A percentile compares a stretch with the other conserved stretches of the same genome.
These are phyloP conservation scores for Clavispora fructus DNA, from an alignment of 805 yeast genomes.

Conservation along the genomic window DNA sequence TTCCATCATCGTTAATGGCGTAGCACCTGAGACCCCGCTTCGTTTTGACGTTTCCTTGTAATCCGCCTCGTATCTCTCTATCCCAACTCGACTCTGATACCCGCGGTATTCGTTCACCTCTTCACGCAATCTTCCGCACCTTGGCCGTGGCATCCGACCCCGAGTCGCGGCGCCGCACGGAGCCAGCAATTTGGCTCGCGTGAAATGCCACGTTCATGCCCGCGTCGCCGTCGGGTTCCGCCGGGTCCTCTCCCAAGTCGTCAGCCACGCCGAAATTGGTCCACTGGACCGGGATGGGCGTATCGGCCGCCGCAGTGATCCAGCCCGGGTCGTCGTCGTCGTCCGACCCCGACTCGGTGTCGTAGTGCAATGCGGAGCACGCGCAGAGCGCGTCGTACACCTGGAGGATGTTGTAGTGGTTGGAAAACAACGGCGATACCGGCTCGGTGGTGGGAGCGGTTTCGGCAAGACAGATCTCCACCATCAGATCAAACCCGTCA, in stretches of 20 bases:
- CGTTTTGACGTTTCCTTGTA: too few species aligned
- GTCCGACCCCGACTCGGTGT: conserved; percentile 19
- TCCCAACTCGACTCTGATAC: too few species aligned
- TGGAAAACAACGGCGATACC: conserved; percentile 3
- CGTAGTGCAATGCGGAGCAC: conserved; percentile 36
- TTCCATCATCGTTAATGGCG: too few species aligned
- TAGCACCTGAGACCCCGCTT: too few species aligned
- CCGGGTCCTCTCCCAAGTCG: conserved; percentile 28
- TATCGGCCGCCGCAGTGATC: conserved; percentile 10
- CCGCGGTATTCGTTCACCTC: too few species aligned
- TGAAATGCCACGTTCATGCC: conserved; percentile 42
- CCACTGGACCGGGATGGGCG: conserved; percentile 23
- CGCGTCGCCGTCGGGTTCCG: conserved; percentile 23
- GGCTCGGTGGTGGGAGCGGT: background rate
- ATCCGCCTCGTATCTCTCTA: too few species aligned
- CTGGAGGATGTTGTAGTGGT: conserved; percentile 3
- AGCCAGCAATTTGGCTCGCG: conserved; percentile 31
- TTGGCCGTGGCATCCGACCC: background rate
- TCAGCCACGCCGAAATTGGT: conserved; percentile 33
- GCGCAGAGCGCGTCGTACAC: conserved; percentile 31
- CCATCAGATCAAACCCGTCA: conserved; percentile 17
- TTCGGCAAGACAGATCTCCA: conserved; percentile 14
- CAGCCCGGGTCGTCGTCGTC: conserved; percentile 15
- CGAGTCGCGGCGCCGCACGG: conserved; percentile 22
- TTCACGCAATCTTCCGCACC: background rate